Evolutionary conservation across 164 flowering plant genomes (phyloP).

Genomic region (Nelumbo lutea): DNA sequence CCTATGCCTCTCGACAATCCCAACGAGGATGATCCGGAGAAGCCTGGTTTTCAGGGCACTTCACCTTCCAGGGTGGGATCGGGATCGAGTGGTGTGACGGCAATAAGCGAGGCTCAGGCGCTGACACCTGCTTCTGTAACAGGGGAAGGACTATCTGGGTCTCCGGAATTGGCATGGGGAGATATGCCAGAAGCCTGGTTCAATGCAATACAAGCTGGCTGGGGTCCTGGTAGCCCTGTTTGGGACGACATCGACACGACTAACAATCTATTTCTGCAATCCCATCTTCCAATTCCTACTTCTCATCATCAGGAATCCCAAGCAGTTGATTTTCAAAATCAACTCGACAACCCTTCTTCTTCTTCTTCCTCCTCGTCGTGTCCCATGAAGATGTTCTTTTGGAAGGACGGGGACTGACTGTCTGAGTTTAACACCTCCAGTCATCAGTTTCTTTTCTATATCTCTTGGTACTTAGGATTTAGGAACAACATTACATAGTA

Average conservation of each 20-base stretch:
- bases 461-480: neutral
- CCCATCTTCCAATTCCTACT: constrained; percentile 25
- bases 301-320: constrained; percentile 22
- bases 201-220: constrained; percentile 62
- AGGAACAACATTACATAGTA: neutral
- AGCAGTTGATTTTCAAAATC: constrained; percentile 18
- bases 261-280: constrained; percentile 38
- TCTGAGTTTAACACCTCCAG: no score
- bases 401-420: constrained; percentile 9
- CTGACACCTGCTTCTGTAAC: constrained; percentile 3
- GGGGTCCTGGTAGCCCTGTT: constrained; percentile 82
- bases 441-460: neutral
- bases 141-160: constrained; percentile 19
- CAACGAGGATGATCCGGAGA: constrained; percentile 3
- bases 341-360: constrained; percentile 19
- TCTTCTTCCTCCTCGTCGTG: constrained; percentile 18
- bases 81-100: constrained; percentile 31
- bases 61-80: constrained; percentile 19
- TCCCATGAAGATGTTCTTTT: constrained; percentile 20
- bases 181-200: constrained; percentile 80
- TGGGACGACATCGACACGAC: constrained; percentile 72
- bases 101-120: constrained; percentile 18
- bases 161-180: constrained; percentile 58
- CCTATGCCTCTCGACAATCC: neutral
- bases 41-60: constrained; percentile 5